Evolutionary conservation across 345 rosid species (phyloP).

Genomic region (Clarkia xantiana): DNA sequence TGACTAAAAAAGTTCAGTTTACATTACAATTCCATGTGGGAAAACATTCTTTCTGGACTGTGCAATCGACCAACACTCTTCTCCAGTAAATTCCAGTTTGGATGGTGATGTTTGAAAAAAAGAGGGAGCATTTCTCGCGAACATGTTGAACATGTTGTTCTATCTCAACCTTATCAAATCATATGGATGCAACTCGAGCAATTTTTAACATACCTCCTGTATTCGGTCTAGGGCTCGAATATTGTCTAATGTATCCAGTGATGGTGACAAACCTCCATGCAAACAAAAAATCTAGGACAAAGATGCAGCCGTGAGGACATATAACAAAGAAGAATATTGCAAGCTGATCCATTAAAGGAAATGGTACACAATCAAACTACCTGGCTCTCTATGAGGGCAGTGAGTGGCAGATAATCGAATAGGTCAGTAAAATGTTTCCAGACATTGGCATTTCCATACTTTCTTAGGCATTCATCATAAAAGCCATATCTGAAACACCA

Average conservation of each 20-base stretch:
- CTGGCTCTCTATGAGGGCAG: constrained; percentile 95
- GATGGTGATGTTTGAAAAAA: no score
- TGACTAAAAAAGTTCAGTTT: no score
- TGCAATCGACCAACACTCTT: no score
- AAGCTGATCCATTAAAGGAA: not conserved
- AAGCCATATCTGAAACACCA: constrained; percentile 68
- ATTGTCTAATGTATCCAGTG: constrained; percentile 85
- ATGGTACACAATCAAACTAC: constrained; percentile 12
- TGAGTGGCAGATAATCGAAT: constrained; percentile 82
- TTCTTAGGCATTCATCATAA: constrained; percentile 88
- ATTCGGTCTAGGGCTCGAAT: constrained; percentile 89
- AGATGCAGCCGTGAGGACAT: not conserved
- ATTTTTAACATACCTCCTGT: constrained; percentile 45
- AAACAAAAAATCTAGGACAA: constrained; percentile 63
- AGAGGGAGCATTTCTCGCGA: not conserved
- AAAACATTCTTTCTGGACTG: no score
- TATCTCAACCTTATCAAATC: not conserved
- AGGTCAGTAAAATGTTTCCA: constrained; percentile 91
- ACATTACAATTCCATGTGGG: no score
- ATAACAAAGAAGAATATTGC: constrained; percentile 2
- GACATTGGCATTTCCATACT: constrained; percentile 92
- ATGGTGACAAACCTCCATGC: constrained; percentile 93
- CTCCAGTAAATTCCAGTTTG: no score
- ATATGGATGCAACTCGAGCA: not conserved
- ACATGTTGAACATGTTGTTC: not conserved